phyloP scores from a whole-genome alignment of 2,329 filamentous ascomycete genomes.

The Endoconidiophora laricicola region DNA sequence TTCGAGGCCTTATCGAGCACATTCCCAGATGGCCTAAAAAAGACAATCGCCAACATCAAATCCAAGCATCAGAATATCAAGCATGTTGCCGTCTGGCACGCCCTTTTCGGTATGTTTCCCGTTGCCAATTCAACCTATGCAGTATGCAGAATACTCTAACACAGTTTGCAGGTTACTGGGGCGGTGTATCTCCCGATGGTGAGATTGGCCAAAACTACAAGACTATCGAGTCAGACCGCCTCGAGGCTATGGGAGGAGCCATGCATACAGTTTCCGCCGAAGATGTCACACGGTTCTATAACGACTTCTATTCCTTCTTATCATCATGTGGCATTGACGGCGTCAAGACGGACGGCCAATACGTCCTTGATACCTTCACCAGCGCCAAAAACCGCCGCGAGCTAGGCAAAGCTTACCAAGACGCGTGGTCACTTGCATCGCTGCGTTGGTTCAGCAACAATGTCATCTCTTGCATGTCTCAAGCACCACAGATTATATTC shows the following conservation, averaged over 20 bases:
- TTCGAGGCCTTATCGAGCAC: constrained; percentile 71
- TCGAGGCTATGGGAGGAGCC: constrained; percentile 38
- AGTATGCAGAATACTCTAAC: background rate
- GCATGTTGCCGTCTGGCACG: constrained; percentile 89
- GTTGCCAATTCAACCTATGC: background rate
- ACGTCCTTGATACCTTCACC: constrained; percentile 62
- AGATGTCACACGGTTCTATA: constrained; percentile 62
- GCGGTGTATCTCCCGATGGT: constrained; percentile 61
- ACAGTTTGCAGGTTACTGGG: constrained; percentile 56
- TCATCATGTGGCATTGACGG: constrained; percentile 57
- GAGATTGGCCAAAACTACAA: constrained; percentile 64
- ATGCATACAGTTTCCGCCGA: constrained; percentile 59
- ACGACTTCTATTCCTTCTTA: constrained; percentile 83
- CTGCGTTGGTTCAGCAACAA: constrained; percentile 62
- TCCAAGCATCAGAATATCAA: constrained; percentile 53
- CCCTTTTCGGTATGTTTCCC: constrained; percentile 35
- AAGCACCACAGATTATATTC: constrained; percentile 73
- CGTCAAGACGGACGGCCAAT: constrained; percentile 89
- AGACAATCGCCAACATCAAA: constrained; percentile 53
- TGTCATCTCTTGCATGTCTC: constrained; percentile 88
- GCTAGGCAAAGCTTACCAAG: constrained; percentile 61
- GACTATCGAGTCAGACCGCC: constrained; percentile 38
- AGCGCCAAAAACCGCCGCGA: constrained; percentile 52
- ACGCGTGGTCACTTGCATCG: constrained; percentile 67
- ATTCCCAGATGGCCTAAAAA: constrained; percentile 67